Base-by-base conservation (phyloP, 176 grass and related monocot species). In the Triticum dicoccoides region DNA sequence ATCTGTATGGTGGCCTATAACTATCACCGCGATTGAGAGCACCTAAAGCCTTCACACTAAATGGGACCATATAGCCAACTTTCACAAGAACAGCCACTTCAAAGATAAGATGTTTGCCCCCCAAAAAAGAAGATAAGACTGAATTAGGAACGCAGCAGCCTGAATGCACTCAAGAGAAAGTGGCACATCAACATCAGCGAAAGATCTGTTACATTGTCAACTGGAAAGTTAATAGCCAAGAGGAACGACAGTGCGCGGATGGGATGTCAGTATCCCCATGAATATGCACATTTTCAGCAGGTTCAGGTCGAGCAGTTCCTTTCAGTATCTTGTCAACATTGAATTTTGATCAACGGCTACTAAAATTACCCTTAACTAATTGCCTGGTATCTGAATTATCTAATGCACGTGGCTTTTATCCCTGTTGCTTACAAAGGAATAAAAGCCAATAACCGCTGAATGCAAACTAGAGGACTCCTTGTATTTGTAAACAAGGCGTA, bases 1-100 rank as follows among this genome's bases (percentile, higher is more conserved):
- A 91, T 82, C 37, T 91, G 71, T 72, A 73, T 58, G 77, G 82
- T 88, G 78, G 86, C 73, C 86, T 78, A 88, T 91, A 81, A 77
- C 82, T 54, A 88, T 88, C 82, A 8, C 3, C n/a, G 51, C 75
- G 77, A 85, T 30, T 3, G 51, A 34, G 70, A 69, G 75, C 63
- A 88, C 69, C 82, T 87, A 73, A 9, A n/a, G 20, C 34, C 51
- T 29, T 56, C 77, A 58, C 79, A 88, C 64, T 75, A 63, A 52
- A 78, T 78, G 71, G 89, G 78, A 91, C 86, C 89, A 84, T 58
- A 14, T 12, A 71, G 77, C 52, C 52, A 38, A 85, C 52, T 71
- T 80, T 77, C 80, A 42, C 71, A 81, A 34, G 82, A 77, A 64
- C 34, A 77, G 62, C 9, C 12, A 17, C 83, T 71, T 77, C 33